Evolutionary conservation across 176 grass and related monocot genomes (phyloP).

Genomic region (Rhynchospora pubera): DNA sequence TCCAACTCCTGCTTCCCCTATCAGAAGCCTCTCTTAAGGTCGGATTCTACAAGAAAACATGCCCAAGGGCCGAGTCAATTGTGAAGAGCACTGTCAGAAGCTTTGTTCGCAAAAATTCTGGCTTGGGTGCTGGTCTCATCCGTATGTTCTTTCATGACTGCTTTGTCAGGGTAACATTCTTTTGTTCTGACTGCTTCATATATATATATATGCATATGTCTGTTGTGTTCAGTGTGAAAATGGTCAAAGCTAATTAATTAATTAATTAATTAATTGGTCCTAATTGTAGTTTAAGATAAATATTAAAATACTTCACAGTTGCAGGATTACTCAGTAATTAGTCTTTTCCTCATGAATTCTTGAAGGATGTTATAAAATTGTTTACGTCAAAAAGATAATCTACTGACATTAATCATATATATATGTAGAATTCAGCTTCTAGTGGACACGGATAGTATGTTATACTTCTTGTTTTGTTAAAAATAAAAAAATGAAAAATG

Average conservation of each 20-base stretch:
- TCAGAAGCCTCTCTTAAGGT: constrained; percentile 1
- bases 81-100: constrained; percentile 3
- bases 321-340: not conserved
- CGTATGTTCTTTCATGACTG: constrained; percentile 30
- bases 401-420: not conserved
- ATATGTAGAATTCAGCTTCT: not conserved
- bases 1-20: not conserved
- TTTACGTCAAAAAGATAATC: no score
- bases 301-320: not conserved
- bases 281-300: not conserved
- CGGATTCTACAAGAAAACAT: not conserved
- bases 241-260: not conserved
- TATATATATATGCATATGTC: not conserved
- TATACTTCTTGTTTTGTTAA: not conserved
- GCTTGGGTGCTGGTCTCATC: constrained; percentile 21
- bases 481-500: not conserved
- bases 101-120: not conserved
- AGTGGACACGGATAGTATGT: not conserved
- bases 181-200: not conserved
- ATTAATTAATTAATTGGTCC: no score
- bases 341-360: not conserved
- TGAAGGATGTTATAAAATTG: not conserved
- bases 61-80: constrained; percentile 9
- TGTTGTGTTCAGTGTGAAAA: not conserved
- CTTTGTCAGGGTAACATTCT: constrained; percentile 27